phyloP scores from a whole-genome alignment of 2,329 filamentous ascomycete genomes.

The Mariannaea elegans region DNA sequence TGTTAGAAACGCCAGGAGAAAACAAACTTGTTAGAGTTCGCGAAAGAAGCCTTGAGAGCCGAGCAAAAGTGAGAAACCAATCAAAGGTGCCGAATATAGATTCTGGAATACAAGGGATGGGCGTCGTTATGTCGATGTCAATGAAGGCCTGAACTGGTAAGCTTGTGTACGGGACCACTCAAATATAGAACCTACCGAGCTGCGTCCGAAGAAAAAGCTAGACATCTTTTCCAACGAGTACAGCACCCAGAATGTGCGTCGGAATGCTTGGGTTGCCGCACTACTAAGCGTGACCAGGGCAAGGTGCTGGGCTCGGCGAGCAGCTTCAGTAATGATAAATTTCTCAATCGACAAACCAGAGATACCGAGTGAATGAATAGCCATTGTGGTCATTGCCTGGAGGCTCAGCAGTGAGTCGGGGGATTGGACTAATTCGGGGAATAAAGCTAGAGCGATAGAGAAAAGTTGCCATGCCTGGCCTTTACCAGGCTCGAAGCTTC shows the following conservation, averaged over 20 bases:
- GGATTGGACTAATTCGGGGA: slow-evolving; percentile 17
- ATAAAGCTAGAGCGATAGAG: slow-evolving; percentile 22
- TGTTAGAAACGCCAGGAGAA: slow-evolving; percentile 24
- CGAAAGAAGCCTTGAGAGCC: slow-evolving; percentile 26
- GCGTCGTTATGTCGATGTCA: slow-evolving; percentile 26
- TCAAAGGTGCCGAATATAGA: slow-evolving; percentile 29
- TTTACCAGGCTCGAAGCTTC: slow-evolving; percentile 33
- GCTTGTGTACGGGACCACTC: not conserved
- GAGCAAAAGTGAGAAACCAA: slow-evolving; percentile 24
- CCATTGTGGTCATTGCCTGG: slow-evolving; percentile 29
- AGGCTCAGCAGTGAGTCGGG: slow-evolving; percentile 23
- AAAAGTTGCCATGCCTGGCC: slow-evolving; percentile 33
- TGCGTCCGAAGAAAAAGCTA: slow-evolving; percentile 35
- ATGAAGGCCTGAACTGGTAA: slow-evolving; percentile 18
- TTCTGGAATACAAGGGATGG: slow-evolving; percentile 29
- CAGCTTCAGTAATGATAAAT: slow-evolving; percentile 30
- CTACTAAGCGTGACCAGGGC: slow-evolving; percentile 19
- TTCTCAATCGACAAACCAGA: slow-evolving; percentile 30
- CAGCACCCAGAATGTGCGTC: slow-evolving; percentile 30
- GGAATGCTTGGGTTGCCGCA: slow-evolving; percentile 10
- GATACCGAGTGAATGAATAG: slow-evolving; percentile 22
- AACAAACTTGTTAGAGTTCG: slow-evolving; percentile 26
- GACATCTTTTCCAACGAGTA: slow-evolving; percentile 34
- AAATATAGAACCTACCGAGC: slow-evolving; percentile 19
- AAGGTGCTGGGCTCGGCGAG: slow-evolving; percentile 28